These are phyloP conservation scores for Pleurotus salmoneostramineus DNA, from an alignment of 768 basidiomycete species.

Conservation along the genomic window DNA sequence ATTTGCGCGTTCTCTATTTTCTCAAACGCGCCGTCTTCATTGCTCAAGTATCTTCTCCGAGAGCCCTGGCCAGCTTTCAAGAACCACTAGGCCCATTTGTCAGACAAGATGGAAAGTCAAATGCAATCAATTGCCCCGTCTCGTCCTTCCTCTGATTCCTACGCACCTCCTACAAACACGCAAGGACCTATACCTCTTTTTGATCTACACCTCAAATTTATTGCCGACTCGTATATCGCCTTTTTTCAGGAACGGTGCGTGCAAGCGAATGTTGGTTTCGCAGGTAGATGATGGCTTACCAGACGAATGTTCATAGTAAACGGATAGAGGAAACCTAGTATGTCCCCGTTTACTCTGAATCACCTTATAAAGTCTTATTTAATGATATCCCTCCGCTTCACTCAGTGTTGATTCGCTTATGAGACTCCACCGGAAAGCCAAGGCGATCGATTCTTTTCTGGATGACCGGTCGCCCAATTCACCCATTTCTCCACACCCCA, in stretches of 20 bases:
- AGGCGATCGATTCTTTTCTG: constrained; percentile 62
- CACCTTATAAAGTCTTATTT: neutral
- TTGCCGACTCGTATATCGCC: constrained; percentile 72
- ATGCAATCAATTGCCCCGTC: neutral
- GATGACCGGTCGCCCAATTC: constrained; percentile 50
- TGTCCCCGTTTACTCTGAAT: constrained; percentile 19
- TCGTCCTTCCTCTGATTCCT: constrained; percentile 2
- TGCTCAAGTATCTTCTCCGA: too few relatives aligned
- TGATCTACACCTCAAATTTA: constrained; percentile 63
- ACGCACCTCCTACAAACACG: neutral
- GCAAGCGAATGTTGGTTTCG: constrained; percentile 7
- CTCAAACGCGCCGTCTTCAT: neutral
- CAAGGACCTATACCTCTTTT: constrained; percentile 67
- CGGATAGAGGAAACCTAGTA: constrained; percentile 86
- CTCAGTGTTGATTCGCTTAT: constrained; percentile 69
- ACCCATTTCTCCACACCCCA: neutral
- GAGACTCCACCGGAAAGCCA: constrained; percentile 69
- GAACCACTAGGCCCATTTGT: neutral
- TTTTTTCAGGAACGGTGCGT: constrained; percentile 86
- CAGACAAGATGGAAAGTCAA: neutral
- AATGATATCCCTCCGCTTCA: constrained; percentile 7
- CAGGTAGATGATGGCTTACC: constrained; percentile 11
- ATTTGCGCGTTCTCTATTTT: neutral
- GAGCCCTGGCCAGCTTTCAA: too few relatives aligned
- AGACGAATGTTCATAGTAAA: constrained; percentile 41